Evolutionary conservation across 768 basidiomycete species (phyloP).

Genomic region (Kwoniella dejecticola): DNA sequence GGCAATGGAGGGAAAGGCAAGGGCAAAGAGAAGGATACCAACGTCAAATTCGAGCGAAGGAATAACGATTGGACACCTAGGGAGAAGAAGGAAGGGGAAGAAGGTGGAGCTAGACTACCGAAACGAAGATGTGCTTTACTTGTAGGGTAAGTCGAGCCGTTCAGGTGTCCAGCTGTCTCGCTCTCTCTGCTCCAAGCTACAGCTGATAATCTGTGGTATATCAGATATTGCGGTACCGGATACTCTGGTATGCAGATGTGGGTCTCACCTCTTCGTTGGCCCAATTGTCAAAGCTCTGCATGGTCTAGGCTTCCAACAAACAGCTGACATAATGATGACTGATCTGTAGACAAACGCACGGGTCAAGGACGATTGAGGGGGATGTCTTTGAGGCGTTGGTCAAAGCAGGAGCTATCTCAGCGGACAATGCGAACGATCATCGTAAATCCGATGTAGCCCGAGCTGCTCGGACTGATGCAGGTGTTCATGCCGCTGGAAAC

Average conservation of each 20-base stretch:
- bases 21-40: conserved; percentile 17
- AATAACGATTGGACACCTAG: conserved; percentile 14
- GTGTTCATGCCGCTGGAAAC: conserved; percentile 96
- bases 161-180: too few species aligned
- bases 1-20: conserved; percentile 11
- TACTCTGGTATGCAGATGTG: conserved; percentile 97
- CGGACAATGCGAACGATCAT: conserved; percentile 88
- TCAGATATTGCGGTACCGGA: conserved; percentile 68
- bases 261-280: conserved; percentile 51
- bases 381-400: conserved; percentile 83
- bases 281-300: not conserved
- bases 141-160: conserved; percentile 35
- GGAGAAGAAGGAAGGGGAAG: conserved; percentile 20
- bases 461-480: conserved; percentile 93
- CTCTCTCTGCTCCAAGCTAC: too few species aligned
- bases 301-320: too few species aligned
- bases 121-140: conserved; percentile 42
- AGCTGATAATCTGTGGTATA: not conserved
- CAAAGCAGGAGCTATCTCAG: conserved; percentile 86
- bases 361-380: conserved; percentile 79
- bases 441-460: conserved; percentile 81
- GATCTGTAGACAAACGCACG: conserved; percentile 66
- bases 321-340: not conserved
- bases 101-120: conserved; percentile 33
- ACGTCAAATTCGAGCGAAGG: conserved; percentile 7